phyloP scores from a whole-genome alignment of 2,329 filamentous ascomycete genomes.

The Nectriaceae sp. region DNA sequence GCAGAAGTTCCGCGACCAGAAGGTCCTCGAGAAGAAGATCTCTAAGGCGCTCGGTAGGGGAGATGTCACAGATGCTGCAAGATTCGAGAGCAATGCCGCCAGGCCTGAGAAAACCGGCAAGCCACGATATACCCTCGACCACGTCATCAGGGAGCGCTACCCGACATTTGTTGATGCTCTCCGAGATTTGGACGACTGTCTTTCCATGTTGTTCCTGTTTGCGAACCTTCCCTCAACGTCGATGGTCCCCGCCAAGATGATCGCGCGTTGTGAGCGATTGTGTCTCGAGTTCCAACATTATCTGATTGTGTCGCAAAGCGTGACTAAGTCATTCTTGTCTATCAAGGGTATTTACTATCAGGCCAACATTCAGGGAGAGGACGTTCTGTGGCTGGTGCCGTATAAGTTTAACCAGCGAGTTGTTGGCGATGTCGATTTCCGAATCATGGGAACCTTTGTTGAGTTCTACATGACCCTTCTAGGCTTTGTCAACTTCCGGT shows the following conservation, averaged over 20 bases:
- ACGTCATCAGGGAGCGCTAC: constrained; percentile 97
- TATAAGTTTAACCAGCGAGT: constrained; percentile 98
- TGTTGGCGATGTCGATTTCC: constrained; percentile 92
- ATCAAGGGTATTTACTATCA: constrained; percentile 99
- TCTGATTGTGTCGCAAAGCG: constrained; percentile 85
- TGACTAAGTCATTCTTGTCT: constrained; percentile 94
- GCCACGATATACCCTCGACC: constrained; percentile 87
- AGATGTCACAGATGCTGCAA: constrained; percentile 84
- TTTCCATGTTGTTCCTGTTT: constrained; percentile 97
- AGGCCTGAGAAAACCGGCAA: constrained; percentile 89
- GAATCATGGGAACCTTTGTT: constrained; percentile 98
- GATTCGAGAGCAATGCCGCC: constrained; percentile 82
- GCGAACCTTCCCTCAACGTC: constrained; percentile 91
- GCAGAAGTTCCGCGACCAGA: constrained; percentile 95
- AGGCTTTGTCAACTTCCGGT: constrained; percentile 91
- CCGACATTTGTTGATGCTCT: constrained; percentile 95
- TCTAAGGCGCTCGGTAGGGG: constrained; percentile 87
- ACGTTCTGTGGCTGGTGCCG: constrained; percentile 94
- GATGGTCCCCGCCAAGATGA: constrained; percentile 90
- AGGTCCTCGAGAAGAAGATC: constrained; percentile 97
- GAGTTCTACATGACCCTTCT: constrained; percentile 98
- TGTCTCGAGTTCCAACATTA: constrained; percentile 98
- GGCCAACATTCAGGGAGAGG: constrained; percentile 94
- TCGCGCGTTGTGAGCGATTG: constrained; percentile 89
- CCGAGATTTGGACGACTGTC: constrained; percentile 91